Evolutionary conservation across 108 stramenopile genomes (phyloP), one percentile per base, ranked within the genome.

Genomic region (Hondaea fermentalgiana): DNA sequence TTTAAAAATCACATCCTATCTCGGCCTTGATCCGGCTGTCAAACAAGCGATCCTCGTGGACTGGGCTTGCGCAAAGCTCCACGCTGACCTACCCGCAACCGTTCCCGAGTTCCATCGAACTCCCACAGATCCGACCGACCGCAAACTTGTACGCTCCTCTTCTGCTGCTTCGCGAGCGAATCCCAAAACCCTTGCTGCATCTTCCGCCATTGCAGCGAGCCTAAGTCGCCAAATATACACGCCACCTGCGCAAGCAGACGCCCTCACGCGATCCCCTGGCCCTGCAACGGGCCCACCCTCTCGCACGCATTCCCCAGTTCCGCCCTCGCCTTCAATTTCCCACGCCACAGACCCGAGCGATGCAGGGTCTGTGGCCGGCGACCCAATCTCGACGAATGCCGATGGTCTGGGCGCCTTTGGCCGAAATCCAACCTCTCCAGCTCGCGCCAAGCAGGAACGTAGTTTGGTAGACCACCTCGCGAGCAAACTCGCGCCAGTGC

Each of bases 61-160:
- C 72, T 93, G 93, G 93, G 93, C 93, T 29, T 92, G 92, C 28
- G 91, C 87, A 21, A 90, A 90, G 4, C 44, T 91, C 23, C 25
- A 28, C 49, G 51, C 45, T n/a, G 76, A 17, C 42, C 42, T 69
- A 6, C 14, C 8, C 25, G 64, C 8, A 10, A 16, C 64, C 55
- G 14, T 57, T 17, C 21, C 64, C 25, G 42, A 42, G 8, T 14
- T 69, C 17, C 59, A 19, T 4, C 64, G 42, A 69, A 8, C 25
- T 59, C 59, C 59, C 2, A 23, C 59, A 59, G 21, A 59, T 2
- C 19, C n/a, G n/a, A 23, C 59, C 59, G 64, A 17, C 25, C 64
- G 35, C 42, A 10, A 12, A 42, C 42, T 69, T 42, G 6, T 23
- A 17, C 64, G 64, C 2, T 23, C 64, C 35, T 42, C 64, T 12